These are phyloP conservation scores for Yarrowia sp. DNA, from an alignment of 805 yeast species.

Conservation along the genomic window DNA sequence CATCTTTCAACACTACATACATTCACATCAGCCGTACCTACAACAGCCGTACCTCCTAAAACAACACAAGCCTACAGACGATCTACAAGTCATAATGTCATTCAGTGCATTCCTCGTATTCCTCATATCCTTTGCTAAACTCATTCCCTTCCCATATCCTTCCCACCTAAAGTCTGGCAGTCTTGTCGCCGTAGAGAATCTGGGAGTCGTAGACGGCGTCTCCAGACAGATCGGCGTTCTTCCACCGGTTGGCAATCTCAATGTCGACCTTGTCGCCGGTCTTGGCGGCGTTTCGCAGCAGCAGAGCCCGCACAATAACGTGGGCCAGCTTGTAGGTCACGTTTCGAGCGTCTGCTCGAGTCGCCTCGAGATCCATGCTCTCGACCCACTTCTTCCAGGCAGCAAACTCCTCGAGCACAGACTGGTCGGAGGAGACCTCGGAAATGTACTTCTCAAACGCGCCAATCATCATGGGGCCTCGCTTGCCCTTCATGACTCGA, in stretches of 20 bases:
- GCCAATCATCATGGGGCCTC: background rate
- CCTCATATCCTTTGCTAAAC: too few species aligned
- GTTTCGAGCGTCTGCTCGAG: constrained; percentile 20
- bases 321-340: constrained; percentile 14
- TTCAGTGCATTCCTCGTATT: too few species aligned
- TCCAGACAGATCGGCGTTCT: background rate
- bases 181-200: background rate
- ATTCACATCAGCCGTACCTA: too few species aligned
- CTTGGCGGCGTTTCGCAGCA: background rate
- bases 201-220: background rate
- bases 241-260: constrained; percentile 7
- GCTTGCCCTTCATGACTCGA: constrained; percentile 28
- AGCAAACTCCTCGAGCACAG: background rate
- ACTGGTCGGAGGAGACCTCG: background rate
- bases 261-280: background rate
- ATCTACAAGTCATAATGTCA: too few species aligned
- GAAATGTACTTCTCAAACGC: constrained; percentile 10
- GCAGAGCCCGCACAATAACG: background rate
- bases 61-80: too few species aligned
- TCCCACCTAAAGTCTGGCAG: background rate
- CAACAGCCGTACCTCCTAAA: too few species aligned
- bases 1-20: too few species aligned
- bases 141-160: too few species aligned
- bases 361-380: background rate
- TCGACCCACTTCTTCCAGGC: background rate